Conservation (phyloP, 805 yeast species). For the Metschnikowia kofuensis region DNA sequence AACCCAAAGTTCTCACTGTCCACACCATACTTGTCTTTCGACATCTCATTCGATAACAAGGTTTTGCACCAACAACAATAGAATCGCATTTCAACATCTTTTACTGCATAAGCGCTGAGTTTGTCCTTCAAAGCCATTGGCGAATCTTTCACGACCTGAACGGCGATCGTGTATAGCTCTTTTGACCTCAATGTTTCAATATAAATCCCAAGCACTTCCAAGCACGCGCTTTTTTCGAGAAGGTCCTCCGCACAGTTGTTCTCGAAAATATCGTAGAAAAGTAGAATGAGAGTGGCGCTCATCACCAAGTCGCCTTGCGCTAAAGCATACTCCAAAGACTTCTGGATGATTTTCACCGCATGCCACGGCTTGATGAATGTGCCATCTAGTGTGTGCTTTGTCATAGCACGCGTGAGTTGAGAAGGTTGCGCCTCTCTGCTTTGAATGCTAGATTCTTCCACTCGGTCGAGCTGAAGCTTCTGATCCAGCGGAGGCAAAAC, state of each 20-base stretch:
- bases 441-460: slow-evolving; percentile 17
- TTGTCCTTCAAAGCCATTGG: slow-evolving; percentile 28
- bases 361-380: slow-evolving; percentile 50
- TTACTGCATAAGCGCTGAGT: slow-evolving; percentile 31
- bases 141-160: slow-evolving; percentile 48
- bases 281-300: slow-evolving; percentile 53
- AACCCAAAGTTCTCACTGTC: slow-evolving; percentile 49
- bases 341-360: slow-evolving; percentile 45
- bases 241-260: slow-evolving; percentile 6
- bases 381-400: neutral
- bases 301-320: slow-evolving; percentile 63
- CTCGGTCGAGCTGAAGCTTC: slow-evolving; percentile 12
- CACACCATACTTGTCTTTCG: slow-evolving; percentile 37
- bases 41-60: slow-evolving; percentile 56
- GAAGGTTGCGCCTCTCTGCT: slow-evolving; percentile 18
- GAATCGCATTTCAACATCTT: slow-evolving; percentile 39
- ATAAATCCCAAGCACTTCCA: slow-evolving; percentile 57
- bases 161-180: slow-evolving; percentile 54
- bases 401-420: slow-evolving; percentile 26
- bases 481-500: neutral
- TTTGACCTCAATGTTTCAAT: slow-evolving; percentile 51
- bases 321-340: slow-evolving; percentile 53
- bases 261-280: slow-evolving; percentile 42
- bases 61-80: slow-evolving; percentile 62
- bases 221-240: slow-evolving; percentile 30